Base-by-base conservation (phyloP, 371 early-diverging fungal genomes). In the Rhizomucor miehei region DNA sequence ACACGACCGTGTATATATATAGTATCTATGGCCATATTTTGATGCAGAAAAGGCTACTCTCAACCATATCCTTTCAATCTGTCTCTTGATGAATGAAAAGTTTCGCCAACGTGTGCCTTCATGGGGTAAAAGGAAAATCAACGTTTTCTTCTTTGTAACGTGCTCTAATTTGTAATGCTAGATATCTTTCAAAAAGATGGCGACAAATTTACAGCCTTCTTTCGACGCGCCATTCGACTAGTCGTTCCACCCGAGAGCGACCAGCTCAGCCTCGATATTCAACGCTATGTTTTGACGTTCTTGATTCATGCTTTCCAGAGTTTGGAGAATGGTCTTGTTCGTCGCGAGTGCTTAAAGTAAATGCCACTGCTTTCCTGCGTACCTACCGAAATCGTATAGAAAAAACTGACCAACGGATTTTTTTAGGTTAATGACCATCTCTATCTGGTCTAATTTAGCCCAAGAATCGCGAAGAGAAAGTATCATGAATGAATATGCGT, bases 31-130 rank as follows among this genome's bases (percentile, higher is more conserved):
- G 94, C 89, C 89, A 0, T 60, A 80, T 60, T 92, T 73, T 57
- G 67, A 71, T 23, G 61, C 51, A 13, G 50, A 66, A 20, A 62
- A 64, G 9, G 69, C 86, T 2, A 56, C 82, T 3, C 55, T 82
- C 24, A 68, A 75, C 21, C 86, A 89, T 52, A 67, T 87, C 10
- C 51, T 94, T 8, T 87, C 92, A 4, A 87, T 94, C n/a, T 85
- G 91, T 12, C 60, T 92, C 39, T 77, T 93, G 68, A 67, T 92
- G n/a, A 92, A 90, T 65, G 94, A 94, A 62, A 95, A 94, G 69
- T 81, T 79, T 58, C 83, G 85, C 13, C 77, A 88, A 51, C 72
- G 81, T 13, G 79, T 87, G 37, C 54, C 80, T 12, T 71, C 76
- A 3, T 87, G 86, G 85, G 81, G 81, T 77, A 80, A 54, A 56